Conservation (phyloP, 305 asterid species). For the Fraxinus baroniana region DNA sequence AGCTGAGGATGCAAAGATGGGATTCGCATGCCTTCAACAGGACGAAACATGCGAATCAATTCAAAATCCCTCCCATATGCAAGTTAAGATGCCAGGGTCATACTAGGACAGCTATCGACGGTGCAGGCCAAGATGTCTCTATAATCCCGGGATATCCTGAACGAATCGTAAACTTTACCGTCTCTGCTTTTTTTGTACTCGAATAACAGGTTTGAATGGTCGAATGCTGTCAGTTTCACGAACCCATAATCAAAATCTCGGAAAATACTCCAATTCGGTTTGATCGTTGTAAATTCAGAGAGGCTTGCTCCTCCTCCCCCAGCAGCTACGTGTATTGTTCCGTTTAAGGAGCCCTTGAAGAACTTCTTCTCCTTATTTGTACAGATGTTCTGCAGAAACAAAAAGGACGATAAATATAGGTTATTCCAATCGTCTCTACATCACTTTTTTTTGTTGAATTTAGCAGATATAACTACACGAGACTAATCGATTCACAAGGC, state of each 20-base stretch:
- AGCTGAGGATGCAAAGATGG: neutral
- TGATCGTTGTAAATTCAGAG: slow-evolving; percentile 50
- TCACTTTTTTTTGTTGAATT: neutral
- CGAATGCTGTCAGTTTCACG: slow-evolving; percentile 77
- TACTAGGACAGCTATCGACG: slow-evolving; percentile 72
- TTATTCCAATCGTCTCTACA: neutral
- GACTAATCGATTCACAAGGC: neutral
- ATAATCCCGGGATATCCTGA: slow-evolving; percentile 72
- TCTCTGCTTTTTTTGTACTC: slow-evolving; percentile 91
- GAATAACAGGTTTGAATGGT: slow-evolving; percentile 73
- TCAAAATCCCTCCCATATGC: neutral
- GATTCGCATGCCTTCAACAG: neutral
- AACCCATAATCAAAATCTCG: slow-evolving; percentile 75
- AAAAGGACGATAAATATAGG: neutral
- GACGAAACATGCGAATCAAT: neutral
- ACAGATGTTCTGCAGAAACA: slow-evolving; percentile 60
- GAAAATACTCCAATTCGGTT: slow-evolving; percentile 76
- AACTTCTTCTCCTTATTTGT: slow-evolving; percentile 54
- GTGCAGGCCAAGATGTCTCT: slow-evolving; percentile 86
- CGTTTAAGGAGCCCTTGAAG: slow-evolving; percentile 73
- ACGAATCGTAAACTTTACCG: slow-evolving; percentile 85
- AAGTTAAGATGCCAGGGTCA: slow-evolving; percentile 56
- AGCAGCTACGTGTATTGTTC: slow-evolving; percentile 90
- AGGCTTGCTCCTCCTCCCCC: slow-evolving; percentile 95
- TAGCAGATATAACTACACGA: neutral